Evolutionary conservation across 208 protist species (phyloP), one percentile per base, ranked within the genome.

Genomic region (Trichomonas tenax): DNA sequence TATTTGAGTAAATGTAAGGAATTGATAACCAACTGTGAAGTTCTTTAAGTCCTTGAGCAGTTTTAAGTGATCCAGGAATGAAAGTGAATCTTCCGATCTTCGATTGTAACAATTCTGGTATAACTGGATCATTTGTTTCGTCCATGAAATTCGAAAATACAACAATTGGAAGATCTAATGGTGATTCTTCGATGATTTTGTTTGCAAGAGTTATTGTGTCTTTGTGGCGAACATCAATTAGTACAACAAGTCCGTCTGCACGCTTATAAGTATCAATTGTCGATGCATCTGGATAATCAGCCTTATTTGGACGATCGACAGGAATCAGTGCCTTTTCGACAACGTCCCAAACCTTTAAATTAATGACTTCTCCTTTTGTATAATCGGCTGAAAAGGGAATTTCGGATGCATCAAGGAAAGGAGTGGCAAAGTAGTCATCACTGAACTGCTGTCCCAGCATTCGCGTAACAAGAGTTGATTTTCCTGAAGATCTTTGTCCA

Each of bases 131-230:
- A 93, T 51, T 31, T 34, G 44, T 38, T 26, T n/a, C 44, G 15
- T 93, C 86, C 26, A 36, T 8, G n/a, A 93, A 93, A 93, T 93
- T 93, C 8, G 86, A 93, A 38, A 93, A 93, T 34, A 93, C 44
- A n/a, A 93, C 26, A 40, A 93, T 93, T 4, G 86, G 86, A 44
- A 93, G 41, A 38, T 23, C 6, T 6, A n/a, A 8, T 38, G 86
- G 44, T 0, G 86, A 40, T 51, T 48, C 86, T 51, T 36, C 14
- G 26, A 93, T 17, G 51, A 93, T 51, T n/a, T 93, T 48, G 21
- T 23, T 38, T 40, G 86, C 86, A 38, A 93, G 44, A 38, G 23
- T 51, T 26, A 93, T 51, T 11, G 86, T 93, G 46, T 93, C 86
- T 51, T 41, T 17, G 36, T 58, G 45, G 17, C 86, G 86, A 51